Evolutionary conservation across 805 yeast genomes (phyloP), one percentile per base, ranked within the genome.

Genomic region (Kodamaea kaohsiungensis): DNA sequence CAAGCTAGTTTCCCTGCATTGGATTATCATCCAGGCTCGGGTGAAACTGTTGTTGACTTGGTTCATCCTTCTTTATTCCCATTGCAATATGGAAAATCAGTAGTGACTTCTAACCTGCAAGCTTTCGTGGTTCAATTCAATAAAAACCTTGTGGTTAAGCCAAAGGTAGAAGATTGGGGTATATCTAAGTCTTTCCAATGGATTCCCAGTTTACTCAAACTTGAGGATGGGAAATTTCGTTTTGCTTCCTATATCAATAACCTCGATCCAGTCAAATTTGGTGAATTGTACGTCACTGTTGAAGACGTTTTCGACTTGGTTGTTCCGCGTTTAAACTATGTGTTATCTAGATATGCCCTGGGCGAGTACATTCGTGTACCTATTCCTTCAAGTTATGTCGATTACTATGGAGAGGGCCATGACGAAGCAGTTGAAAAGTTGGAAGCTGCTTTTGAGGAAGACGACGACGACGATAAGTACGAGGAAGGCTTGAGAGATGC

Each of bases 191-290:
- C 22, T 7, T 59, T 46, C 52, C 62, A 59, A 39, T 59, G 62
- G 62, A 48, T 59, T 17, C 62, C 61, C 2, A 52, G 59, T 3
- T 18, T 42, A 17, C 46, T 61, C 56, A 33, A 19, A 40, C 7
- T 27, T 8, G 17, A 25, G 15, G 15, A 27, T 3, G 50, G n/a
- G 1, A 55, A 49, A 7, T 70, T 60, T 51, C 52, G 52, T n/a
- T 57, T 73, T 43, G 47, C 43, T 1, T 73, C 79, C 2, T 76
- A 74, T 56, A 76, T 76, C 56, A 76, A 76, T 59, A 76, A 75
- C 54, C 61, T 76, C 52, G 75, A 76, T 50, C 78, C 79, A 15
- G 48, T 54, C 0, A 56, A 59, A 42, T 59, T 55, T 53, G 45
- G 53, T n/a, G 55, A 52, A 1, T 56, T 76, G 27, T 76, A 76